Evolutionary conservation across 129 eudicot genomes (phyloP).

Genomic region (Artemisia annua): DNA sequence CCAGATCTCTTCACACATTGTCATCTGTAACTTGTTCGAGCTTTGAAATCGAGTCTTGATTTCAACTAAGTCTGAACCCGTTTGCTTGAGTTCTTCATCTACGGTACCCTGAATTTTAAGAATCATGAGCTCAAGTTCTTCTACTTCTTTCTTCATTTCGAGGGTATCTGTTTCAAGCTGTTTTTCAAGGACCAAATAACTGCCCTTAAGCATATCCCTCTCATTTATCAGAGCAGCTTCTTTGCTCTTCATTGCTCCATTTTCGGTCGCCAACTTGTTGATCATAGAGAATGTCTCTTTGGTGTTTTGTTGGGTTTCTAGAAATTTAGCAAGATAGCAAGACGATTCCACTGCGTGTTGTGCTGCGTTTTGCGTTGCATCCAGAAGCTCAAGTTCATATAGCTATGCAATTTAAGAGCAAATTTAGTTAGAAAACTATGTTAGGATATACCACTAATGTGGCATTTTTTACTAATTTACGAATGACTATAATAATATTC

Average conservation of each 20-base stretch:
- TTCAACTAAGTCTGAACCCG: conserved; percentile 34
- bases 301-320: conserved; percentile 59
- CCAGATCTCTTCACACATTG: conserved; percentile 64
- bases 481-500: too few species aligned
- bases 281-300: conserved; percentile 64
- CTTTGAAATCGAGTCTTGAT: conserved; percentile 41
- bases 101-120: conserved; percentile 35
- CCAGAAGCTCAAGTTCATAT: conserved; percentile 56
- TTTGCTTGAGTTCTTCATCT: conserved; percentile 29
- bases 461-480: neutral
- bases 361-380: conserved; percentile 51
- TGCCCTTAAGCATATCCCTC: conserved; percentile 33
- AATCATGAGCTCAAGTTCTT: conserved; percentile 48
- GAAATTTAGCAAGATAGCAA: conserved; percentile 61
- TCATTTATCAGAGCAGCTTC: conserved; percentile 29
- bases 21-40: conserved; percentile 31
- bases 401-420: conserved; percentile 39
- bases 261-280: conserved; percentile 63
- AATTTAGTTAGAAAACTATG: neutral
- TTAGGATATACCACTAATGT: neutral
- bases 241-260: conserved; percentile 53
- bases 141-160: conserved; percentile 8
- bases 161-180: conserved; percentile 32
- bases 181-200: conserved; percentile 32
- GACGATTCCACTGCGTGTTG: conserved; percentile 68